phyloP scores from a whole-genome alignment of 2,329 filamentous ascomycete genomes.

The Magnaporthiopsis incrustans region DNA sequence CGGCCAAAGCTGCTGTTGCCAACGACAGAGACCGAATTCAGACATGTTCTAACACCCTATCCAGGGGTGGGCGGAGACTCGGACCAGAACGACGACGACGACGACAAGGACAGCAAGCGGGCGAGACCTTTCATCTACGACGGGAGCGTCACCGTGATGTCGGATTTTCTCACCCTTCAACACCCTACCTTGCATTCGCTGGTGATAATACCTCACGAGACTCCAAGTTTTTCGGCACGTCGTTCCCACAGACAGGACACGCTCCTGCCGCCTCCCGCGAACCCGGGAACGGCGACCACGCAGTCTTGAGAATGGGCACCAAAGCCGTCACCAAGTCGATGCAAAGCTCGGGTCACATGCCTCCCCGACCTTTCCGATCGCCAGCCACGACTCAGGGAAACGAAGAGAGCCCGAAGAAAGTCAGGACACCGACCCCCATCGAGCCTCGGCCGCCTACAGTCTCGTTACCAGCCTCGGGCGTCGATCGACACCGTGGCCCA shows the following conservation, averaged over 20 bases:
- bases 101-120: not conserved
- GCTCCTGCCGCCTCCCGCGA: not conserved
- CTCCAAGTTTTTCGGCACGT: not conserved
- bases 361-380: not conserved
- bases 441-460: not conserved
- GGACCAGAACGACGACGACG: not conserved
- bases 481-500: too few species aligned
- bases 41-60: not conserved
- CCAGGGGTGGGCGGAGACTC: not conserved
- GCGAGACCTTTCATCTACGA: slow-evolving; percentile 1
- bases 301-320: not conserved
- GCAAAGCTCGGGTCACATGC: not conserved
- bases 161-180: not conserved
- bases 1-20: slow-evolving; percentile 23
- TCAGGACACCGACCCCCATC: not conserved
- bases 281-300: not conserved
- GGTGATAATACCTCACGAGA: slow-evolving; percentile 1
- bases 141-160: slow-evolving; percentile 1
- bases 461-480: too few species aligned
- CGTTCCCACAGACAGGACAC: not conserved
- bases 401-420: not conserved
- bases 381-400: not conserved
- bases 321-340: not conserved
- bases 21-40: not conserved
- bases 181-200: slow-evolving; percentile 2